phyloP scores from a whole-genome alignment of 1,284 basidiomycete genomes.

The Termitomyces sp. region DNA sequence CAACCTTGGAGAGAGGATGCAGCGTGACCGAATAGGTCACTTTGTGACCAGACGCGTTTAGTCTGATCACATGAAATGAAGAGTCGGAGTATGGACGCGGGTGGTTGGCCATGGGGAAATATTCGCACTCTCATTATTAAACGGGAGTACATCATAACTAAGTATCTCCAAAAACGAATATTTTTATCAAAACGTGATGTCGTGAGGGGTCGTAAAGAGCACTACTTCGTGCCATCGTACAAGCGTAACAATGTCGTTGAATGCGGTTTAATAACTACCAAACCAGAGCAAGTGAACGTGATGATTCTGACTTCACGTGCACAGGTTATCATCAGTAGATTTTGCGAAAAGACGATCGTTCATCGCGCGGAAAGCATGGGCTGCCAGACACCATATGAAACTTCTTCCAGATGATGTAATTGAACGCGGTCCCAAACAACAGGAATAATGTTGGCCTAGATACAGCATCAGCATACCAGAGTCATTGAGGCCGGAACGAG shows the following conservation, averaged over 20 bases:
- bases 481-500: slow-evolving; percentile 2
- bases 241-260: too few species aligned
- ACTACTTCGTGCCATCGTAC: too few species aligned
- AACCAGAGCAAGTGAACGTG: background rate
- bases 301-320: background rate
- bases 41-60: slow-evolving; percentile 17
- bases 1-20: too few species aligned
- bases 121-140: too few species aligned
- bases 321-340: background rate
- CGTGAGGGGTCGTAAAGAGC: too few species aligned
- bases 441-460: slow-evolving; percentile 58
- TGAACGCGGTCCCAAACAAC: slow-evolving; percentile 65
- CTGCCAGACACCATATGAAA: slow-evolving; percentile 65
- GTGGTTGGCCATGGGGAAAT: too few species aligned
- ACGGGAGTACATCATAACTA: too few species aligned
- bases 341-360: slow-evolving; percentile 5
- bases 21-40: slow-evolving; percentile 14
- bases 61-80: slow-evolving; percentile 6
- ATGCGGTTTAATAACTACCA: background rate
- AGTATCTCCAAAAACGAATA: too few species aligned
- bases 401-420: slow-evolving; percentile 69
- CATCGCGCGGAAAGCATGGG: slow-evolving; percentile 47
- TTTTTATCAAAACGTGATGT: too few species aligned
- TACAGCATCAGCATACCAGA: slow-evolving; percentile 20
- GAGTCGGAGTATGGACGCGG: too few species aligned